Conservation (phyloP, 805 yeast species). For the Monosporozyma servazzii region DNA sequence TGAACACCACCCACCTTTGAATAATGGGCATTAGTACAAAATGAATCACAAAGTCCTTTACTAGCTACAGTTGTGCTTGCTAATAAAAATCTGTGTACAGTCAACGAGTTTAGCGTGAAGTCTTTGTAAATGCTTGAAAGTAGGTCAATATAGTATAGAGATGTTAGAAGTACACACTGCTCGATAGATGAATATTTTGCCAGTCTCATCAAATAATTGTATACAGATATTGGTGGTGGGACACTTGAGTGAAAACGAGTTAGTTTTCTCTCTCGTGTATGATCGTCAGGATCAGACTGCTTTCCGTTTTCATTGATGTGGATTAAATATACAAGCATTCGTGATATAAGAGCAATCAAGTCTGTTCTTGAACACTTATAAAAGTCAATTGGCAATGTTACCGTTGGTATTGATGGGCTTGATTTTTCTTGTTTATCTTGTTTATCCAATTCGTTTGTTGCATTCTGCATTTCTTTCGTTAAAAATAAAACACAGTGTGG, state of each 20-base stretch:
- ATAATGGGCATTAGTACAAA: slow-evolving; percentile 87
- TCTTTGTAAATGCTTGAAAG: slow-evolving; percentile 66
- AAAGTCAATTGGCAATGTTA: slow-evolving; percentile 34
- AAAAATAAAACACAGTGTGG: not conserved
- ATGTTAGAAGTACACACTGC: slow-evolving; percentile 67
- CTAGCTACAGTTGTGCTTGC: slow-evolving; percentile 88
- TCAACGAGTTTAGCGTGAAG: slow-evolving; percentile 79
- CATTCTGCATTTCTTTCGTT: not conserved
- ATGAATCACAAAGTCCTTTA: slow-evolving; percentile 86
- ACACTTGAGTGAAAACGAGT: slow-evolving; percentile 91
- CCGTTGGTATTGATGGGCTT: slow-evolving; percentile 9
- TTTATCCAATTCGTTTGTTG: not conserved
- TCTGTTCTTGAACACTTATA: slow-evolving; percentile 62
- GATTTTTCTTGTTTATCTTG: not conserved
- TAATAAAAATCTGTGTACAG: slow-evolving; percentile 84
- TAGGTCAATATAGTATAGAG: slow-evolving; percentile 86
- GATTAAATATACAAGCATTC: slow-evolving; percentile 74
- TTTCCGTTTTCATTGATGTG: slow-evolving; percentile 52
- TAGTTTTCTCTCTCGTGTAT: slow-evolving; percentile 22
- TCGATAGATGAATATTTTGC: slow-evolving; percentile 80
- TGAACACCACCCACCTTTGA: slow-evolving; percentile 95
- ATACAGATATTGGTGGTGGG: slow-evolving; percentile 80
- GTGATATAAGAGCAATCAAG: slow-evolving; percentile 57
- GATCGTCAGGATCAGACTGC: not conserved
- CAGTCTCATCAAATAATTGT: slow-evolving; percentile 65